A percentile compares a stretch with the other conserved stretches of the same genome.
phyloP scores from a whole-genome alignment of 768 basidiomycete genomes.

The Crassisporium funariophilum region DNA sequence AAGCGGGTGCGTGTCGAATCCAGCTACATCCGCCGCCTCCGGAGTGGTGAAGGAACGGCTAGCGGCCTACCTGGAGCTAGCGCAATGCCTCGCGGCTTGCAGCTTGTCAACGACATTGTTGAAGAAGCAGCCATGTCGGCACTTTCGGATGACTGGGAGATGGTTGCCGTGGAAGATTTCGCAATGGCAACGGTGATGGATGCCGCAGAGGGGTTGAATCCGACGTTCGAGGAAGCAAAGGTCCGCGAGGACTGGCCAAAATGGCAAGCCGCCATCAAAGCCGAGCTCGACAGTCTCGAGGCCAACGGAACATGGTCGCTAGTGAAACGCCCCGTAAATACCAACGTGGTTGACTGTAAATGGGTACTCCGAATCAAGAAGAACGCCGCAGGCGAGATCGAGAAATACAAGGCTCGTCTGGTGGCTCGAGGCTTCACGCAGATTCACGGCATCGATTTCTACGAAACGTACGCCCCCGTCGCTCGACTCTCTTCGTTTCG shows the following conservation, averaged over 20 bases:
- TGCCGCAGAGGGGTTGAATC: neutral
- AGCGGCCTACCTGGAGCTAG: slow-evolving; percentile 5
- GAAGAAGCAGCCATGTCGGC: slow-evolving; percentile 7
- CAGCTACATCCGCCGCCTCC: neutral
- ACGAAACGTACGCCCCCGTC: slow-evolving; percentile 29
- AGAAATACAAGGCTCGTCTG: slow-evolving; percentile 33
- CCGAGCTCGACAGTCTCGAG: slow-evolving; percentile 8
- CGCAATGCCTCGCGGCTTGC: neutral
- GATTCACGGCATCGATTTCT: slow-evolving; percentile 37
- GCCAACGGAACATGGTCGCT: slow-evolving; percentile 14
- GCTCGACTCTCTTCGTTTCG: slow-evolving; percentile 20
- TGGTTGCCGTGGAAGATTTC: neutral
- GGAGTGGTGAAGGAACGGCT: neutral
- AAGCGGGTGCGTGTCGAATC: neutral
- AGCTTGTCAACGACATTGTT: slow-evolving; percentile 1
- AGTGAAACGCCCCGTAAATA: slow-evolving; percentile 3
- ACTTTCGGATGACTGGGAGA: slow-evolving; percentile 7
- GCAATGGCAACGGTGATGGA: neutral
- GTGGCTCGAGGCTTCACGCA: slow-evolving; percentile 38
- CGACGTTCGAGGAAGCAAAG: slow-evolving; percentile 5
- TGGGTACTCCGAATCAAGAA: slow-evolving; percentile 19
- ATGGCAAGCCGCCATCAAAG: slow-evolving; percentile 14
- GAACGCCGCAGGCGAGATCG: slow-evolving; percentile 14
- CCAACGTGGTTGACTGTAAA: slow-evolving; percentile 8
- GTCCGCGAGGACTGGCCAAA: slow-evolving; percentile 3